Conservation (phyloP, 331 rosid species). For the Quercus tomentella region DNA sequence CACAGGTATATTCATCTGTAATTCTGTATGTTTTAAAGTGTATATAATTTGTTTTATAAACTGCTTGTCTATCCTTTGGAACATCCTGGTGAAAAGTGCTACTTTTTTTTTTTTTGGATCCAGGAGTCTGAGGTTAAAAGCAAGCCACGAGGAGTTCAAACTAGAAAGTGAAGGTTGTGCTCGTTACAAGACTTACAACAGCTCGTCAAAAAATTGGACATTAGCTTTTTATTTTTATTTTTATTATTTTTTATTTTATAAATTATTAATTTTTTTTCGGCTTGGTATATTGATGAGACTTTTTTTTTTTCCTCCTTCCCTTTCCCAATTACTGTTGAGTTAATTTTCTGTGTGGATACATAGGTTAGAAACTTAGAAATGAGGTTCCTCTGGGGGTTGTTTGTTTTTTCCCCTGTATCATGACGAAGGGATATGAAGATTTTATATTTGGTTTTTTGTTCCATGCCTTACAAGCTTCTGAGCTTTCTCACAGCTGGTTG, state of each 20-base stretch:
- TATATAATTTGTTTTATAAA: neutral
- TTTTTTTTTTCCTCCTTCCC: neutral
- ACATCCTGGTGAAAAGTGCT: neutral
- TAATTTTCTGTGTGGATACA: too few species aligned
- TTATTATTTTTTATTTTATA: neutral
- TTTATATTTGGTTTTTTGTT: too few species aligned
- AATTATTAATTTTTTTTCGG: neutral
- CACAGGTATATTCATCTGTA: slow-evolving; percentile 49
- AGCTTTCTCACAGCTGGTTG: too few species aligned
- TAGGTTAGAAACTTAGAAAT: too few species aligned
- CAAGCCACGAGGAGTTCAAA: slow-evolving; percentile 57
- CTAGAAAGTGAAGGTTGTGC: slow-evolving; percentile 53
- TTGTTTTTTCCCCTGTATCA: too few species aligned
- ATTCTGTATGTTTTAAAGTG: neutral
- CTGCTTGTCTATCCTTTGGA: neutral
- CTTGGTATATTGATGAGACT: too few species aligned
- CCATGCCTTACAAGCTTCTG: too few species aligned
- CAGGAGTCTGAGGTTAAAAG: slow-evolving; percentile 91
- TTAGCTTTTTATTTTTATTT: neutral
- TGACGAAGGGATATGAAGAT: too few species aligned
- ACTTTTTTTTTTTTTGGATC: slow-evolving; percentile 9
- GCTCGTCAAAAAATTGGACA: neutral
- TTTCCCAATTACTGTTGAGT: neutral
- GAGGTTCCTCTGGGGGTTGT: too few species aligned
- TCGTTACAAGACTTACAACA: neutral